Conservation (phyloP, 768 basidiomycete species). For the Phylloporus rhodoxanthus region DNA sequence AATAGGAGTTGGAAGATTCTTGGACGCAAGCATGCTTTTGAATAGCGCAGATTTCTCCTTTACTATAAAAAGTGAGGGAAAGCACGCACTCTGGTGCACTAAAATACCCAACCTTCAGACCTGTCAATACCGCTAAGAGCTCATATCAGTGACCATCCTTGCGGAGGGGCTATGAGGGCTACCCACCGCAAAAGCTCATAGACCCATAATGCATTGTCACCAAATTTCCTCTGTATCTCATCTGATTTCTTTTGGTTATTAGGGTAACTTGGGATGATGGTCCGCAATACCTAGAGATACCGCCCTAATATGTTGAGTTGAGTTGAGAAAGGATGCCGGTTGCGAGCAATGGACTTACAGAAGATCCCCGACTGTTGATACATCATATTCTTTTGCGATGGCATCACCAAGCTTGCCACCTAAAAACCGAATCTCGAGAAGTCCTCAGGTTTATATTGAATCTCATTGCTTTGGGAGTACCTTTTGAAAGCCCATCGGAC, state of each 20-base stretch:
- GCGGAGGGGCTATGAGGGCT: not conserved
- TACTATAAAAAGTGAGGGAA: slow-evolving; percentile 43
- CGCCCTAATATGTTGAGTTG: slow-evolving; percentile 33
- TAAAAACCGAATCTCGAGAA: slow-evolving; percentile 75
- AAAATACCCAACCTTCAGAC: slow-evolving; percentile 59
- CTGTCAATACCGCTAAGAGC: slow-evolving; percentile 72
- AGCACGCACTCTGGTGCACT: not conserved
- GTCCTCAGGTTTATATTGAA: slow-evolving; percentile 1
- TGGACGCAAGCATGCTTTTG: slow-evolving; percentile 96
- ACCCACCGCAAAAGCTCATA: slow-evolving; percentile 82
- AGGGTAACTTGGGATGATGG: not conserved
- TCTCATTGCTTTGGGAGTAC: slow-evolving; percentile 29
- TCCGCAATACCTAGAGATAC: slow-evolving; percentile 48
- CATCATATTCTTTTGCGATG: slow-evolving; percentile 83
- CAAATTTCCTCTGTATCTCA: slow-evolving; percentile 76
- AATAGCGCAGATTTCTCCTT: slow-evolving; percentile 74
- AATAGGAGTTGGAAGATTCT: slow-evolving; percentile 81
- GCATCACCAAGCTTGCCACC: slow-evolving; percentile 92
- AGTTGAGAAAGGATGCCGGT: slow-evolving; percentile 1
- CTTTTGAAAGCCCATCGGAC: slow-evolving; percentile 85
- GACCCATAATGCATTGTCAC: slow-evolving; percentile 83
- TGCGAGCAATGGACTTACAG: slow-evolving; percentile 47
- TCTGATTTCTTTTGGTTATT: slow-evolving; percentile 36
- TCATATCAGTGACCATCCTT: not conserved
- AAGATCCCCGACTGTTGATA: slow-evolving; percentile 83